Base-by-base conservation (phyloP, 1,284 basidiomycete genomes). In the Ceratobasidium sp. region DNA sequence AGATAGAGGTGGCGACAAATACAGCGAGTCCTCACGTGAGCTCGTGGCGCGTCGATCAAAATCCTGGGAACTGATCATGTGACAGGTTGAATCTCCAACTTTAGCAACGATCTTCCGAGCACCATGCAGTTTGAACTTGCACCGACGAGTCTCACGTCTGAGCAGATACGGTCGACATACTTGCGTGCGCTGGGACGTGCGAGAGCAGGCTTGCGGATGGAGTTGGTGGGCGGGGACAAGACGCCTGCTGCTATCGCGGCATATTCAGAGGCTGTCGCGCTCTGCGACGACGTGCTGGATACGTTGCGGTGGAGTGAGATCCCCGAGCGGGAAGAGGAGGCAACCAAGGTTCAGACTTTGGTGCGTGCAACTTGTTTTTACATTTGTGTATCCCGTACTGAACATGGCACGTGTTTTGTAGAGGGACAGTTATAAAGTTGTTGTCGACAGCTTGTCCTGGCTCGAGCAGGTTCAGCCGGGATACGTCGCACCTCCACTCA, bases 41-140 rank as follows among this genome's bases (percentile, higher is more conserved):
- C 53, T 22, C 53, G 53, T 54, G 53, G 53, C 53, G 53, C 53
- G 53, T 54, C 53, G 53, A 54, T 54, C 53, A 54, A 54, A 54
- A 54, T 54, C 53, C 53, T 54, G 53, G 53, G 53, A 54, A 54
- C 27, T 3, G 27, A 4, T 54, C 53, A 54, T 24, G 53, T 54
- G 53, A 29, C 27, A 54, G 29, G 53, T 54, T 54, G 53, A 19
- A 54, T 29, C 53, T 54, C 53, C 53, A 54, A 54, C 53, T 19
- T 19, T 14, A 13, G 31, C 53, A 54, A 24, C 31, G 31, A 34
- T 34, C 31, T 34, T 34, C 31, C 31, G 31, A 34, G 31, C 27
- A 13, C 27, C 24, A 54, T 54, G 53, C 53, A 54, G 53, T 54
- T 29, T 19, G 53, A 54, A 11, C 53, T 54, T 24, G 53, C 53